Percentiles rank a stretch among this genome's conserved stretches.
These are phyloP conservation scores for Phytophthora multivora DNA, from an alignment of 352 stramenopile species.

Conservation along the genomic window DNA sequence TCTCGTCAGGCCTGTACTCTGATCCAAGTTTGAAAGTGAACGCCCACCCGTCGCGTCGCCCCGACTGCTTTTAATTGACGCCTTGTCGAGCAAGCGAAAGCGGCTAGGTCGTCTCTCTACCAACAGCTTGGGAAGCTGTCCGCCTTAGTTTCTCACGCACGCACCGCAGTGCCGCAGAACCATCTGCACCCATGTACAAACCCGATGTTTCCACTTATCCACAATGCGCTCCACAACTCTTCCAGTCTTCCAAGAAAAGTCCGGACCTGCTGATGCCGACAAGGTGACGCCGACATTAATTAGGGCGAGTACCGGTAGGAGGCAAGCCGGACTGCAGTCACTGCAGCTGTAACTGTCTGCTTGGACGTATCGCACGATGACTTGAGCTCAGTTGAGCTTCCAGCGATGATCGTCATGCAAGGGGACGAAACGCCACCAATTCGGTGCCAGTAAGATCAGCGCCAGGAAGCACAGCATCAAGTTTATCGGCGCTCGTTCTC, in stretches of 20 bases:
- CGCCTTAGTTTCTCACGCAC: conserved; percentile 11
- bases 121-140: conserved; percentile 13
- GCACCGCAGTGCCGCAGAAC: conserved; percentile 21
- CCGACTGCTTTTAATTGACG: not conserved
- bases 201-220: conserved; percentile 28
- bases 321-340: conserved; percentile 20
- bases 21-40: conserved; percentile 36
- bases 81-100: conserved; percentile 6
- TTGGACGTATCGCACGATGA: conserved; percentile 6
- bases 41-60: conserved; percentile 11
- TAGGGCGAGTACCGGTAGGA: not conserved
- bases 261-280: conserved; percentile 16
- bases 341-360: conserved; percentile 19
- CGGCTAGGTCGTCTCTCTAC: conserved; percentile 22
- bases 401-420: not conserved
- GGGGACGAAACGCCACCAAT: conserved; percentile 3
- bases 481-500: conserved; percentile 12
- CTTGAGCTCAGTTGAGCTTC: not conserved
- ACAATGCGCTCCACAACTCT: conserved; percentile 17
- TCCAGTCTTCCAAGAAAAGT: conserved; percentile 25
- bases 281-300: not conserved
- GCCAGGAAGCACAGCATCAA: conserved; percentile 7
- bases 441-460: not conserved
- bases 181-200: conserved; percentile 25
- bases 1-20: conserved; percentile 21